Conservation (phyloP, 2,329 filamentous ascomycete species). For the Pyrenochaeta sp. region DNA sequence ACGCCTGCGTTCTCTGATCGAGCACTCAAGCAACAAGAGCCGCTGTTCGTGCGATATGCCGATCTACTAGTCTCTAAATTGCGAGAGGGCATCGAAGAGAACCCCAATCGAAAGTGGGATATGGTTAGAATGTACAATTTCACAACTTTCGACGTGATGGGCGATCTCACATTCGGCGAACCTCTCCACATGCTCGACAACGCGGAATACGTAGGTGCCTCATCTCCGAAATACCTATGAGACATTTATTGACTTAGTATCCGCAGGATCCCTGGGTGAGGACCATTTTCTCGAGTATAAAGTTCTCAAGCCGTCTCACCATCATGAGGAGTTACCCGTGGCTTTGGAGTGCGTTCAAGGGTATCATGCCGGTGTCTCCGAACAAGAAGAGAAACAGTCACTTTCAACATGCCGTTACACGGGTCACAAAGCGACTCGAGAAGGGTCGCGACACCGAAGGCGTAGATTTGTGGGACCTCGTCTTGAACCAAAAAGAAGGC, state of each 20-base stretch:
- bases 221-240: constrained; percentile 6
- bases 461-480: constrained; percentile 53
- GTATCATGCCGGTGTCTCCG: constrained; percentile 7
- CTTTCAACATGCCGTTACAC: constrained; percentile 27
- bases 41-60: constrained; percentile 52
- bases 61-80: constrained; percentile 49
- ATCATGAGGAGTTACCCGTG: constrained; percentile 20
- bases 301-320: constrained; percentile 7
- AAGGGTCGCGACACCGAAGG: constrained; percentile 32
- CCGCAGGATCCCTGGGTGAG: constrained; percentile 14
- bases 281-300: constrained; percentile 37
- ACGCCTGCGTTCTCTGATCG: constrained; percentile 54
- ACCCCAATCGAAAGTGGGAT: constrained; percentile 42
- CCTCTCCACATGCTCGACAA: constrained; percentile 41
- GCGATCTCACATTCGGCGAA: constrained; percentile 44
- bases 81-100: constrained; percentile 40
- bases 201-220: constrained; percentile 24
- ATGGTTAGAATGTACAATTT: constrained; percentile 46
- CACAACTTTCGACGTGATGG: constrained; percentile 45
- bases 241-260: neutral
- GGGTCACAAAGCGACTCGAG: constrained; percentile 42
- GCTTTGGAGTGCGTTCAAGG: constrained; percentile 13
- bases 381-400: constrained; percentile 25
- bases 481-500: constrained; percentile 45
- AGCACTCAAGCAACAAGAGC: constrained; percentile 53